A percentile compares a stretch with the other conserved stretches of the same genome.
These are phyloP conservation scores for Crithidia expoeki DNA, from an alignment of 208 protist genomes.

Conservation along the genomic window DNA sequence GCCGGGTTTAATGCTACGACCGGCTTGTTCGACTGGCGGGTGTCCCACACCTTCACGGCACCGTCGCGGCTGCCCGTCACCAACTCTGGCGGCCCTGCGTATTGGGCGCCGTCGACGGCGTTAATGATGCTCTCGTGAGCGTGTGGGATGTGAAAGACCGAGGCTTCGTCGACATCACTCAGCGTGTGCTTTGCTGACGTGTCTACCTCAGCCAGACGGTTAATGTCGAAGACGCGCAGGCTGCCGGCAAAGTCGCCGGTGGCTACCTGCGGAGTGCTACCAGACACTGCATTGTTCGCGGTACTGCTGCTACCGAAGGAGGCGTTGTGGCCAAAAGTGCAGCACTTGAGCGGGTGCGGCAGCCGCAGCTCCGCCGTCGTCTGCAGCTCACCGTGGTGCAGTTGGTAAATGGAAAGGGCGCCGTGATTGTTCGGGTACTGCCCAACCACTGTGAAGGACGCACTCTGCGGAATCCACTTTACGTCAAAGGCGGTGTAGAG, in stretches of 20 bases:
- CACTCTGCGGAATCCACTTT: slow-evolving; percentile 89
- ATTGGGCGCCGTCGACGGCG: slow-evolving; percentile 92
- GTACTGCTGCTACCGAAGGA: slow-evolving; percentile 16
- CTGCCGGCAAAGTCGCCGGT: slow-evolving; percentile 91
- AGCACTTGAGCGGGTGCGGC: slow-evolving; percentile 86
- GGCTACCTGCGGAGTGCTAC: slow-evolving; percentile 30
- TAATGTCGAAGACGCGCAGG: slow-evolving; percentile 81
- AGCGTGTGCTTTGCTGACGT: slow-evolving; percentile 22
- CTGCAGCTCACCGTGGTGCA: slow-evolving; percentile 82
- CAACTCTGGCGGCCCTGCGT: slow-evolving; percentile 86
- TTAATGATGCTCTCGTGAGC: slow-evolving; percentile 95
- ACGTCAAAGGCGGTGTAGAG: slow-evolving; percentile 92
- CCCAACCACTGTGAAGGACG: slow-evolving; percentile 79
- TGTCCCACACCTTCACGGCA: slow-evolving; percentile 93
- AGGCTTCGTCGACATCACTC: slow-evolving; percentile 38
- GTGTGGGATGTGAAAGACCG: slow-evolving; percentile 64
- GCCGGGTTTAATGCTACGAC: slow-evolving; percentile 84
- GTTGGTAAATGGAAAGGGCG: slow-evolving; percentile 72
- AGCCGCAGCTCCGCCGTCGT: slow-evolving; percentile 57
- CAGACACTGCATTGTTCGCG: slow-evolving; percentile 5
- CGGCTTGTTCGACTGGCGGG: slow-evolving; percentile 83
- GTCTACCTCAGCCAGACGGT: slow-evolving; percentile 36
- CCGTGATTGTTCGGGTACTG: slow-evolving; percentile 91
- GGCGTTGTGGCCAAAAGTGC: slow-evolving; percentile 87
- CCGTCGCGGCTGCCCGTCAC: slow-evolving; percentile 90